Conservation (phyloP, 2,329 filamentous ascomycete genomes). For the Xylaria sp. region DNA sequence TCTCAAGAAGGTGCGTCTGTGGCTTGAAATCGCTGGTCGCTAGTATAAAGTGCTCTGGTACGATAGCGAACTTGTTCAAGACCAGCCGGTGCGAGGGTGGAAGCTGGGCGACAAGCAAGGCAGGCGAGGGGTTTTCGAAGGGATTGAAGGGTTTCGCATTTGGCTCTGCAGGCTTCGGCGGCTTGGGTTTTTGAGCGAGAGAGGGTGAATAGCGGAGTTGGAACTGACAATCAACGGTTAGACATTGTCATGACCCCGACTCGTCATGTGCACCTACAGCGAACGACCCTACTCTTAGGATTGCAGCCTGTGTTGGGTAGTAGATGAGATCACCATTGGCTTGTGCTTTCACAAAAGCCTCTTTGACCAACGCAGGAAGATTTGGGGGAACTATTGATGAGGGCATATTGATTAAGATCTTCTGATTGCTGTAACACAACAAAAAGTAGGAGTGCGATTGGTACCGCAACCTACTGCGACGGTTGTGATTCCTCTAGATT, state of each 20-base stretch:
- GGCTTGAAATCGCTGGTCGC: slow-evolving; percentile 70
- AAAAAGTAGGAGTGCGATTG: slow-evolving; percentile 8
- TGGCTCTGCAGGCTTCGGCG: slow-evolving; percentile 52
- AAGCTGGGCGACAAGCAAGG: slow-evolving; percentile 65
- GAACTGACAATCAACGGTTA: slow-evolving; percentile 64
- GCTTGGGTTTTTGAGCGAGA: slow-evolving; percentile 73
- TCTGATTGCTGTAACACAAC: background rate
- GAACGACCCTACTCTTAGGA: slow-evolving; percentile 54
- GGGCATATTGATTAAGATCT: slow-evolving; percentile 49
- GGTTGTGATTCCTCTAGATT: background rate
- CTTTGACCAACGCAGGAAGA: slow-evolving; percentile 62
- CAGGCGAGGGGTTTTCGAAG: slow-evolving; percentile 68
- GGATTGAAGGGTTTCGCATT: slow-evolving; percentile 64
- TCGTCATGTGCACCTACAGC: slow-evolving; percentile 36
- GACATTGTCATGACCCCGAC: slow-evolving; percentile 9
- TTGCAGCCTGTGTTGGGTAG: slow-evolving; percentile 63
- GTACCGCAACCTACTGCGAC: background rate
- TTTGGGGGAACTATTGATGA: slow-evolving; percentile 56
- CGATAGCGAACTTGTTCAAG: slow-evolving; percentile 79
- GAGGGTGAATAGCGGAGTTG: slow-evolving; percentile 77
- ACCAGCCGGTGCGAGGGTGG: slow-evolving; percentile 70
- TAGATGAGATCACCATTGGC: slow-evolving; percentile 62
- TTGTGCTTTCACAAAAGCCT: slow-evolving; percentile 60
- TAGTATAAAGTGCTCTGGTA: slow-evolving; percentile 77
- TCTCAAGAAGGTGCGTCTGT: slow-evolving; percentile 72